phyloP scores from a whole-genome alignment of 202 grass and related monocot species.

The Zoysia matrella region DNA sequence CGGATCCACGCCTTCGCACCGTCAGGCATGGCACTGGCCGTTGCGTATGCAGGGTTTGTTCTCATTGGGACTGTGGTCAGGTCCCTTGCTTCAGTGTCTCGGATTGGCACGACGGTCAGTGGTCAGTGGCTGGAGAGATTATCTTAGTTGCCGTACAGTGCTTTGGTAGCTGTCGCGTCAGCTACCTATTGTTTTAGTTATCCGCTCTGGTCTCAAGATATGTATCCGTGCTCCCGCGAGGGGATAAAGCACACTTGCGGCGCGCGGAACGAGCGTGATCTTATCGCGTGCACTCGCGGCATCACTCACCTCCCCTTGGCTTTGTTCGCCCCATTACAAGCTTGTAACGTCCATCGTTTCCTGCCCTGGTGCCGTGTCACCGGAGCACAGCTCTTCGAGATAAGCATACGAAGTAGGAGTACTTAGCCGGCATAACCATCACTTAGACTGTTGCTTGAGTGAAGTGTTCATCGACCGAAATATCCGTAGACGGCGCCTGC shows the following conservation, averaged over 20 bases:
- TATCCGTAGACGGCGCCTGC: too few species aligned
- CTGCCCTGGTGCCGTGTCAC: too few species aligned
- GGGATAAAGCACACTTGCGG: background rate
- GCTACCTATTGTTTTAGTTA: background rate
- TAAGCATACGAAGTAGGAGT: too few species aligned
- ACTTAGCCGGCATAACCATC: too few species aligned
- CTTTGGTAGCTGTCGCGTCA: conserved; percentile 17
- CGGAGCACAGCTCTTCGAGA: too few species aligned
- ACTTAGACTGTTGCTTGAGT: too few species aligned
- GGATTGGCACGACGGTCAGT: background rate
- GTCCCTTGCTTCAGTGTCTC: background rate
- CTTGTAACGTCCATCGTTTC: too few species aligned
- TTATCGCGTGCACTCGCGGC: too few species aligned
- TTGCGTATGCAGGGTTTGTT: background rate
- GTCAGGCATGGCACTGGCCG: conserved; percentile 18
- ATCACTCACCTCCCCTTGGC: background rate
- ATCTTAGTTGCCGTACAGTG: background rate
- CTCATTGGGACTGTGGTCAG: background rate
- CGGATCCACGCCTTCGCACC: background rate
- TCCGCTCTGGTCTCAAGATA: conserved; percentile 21
- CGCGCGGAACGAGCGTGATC: too few species aligned
- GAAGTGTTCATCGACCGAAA: too few species aligned
- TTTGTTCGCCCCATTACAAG: too few species aligned
- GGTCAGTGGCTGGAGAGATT: conserved; percentile 12
- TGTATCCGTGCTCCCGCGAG: background rate